Conservation (phyloP, 352 stramenopile genomes). For the Globisporangium paddicum region DNA sequence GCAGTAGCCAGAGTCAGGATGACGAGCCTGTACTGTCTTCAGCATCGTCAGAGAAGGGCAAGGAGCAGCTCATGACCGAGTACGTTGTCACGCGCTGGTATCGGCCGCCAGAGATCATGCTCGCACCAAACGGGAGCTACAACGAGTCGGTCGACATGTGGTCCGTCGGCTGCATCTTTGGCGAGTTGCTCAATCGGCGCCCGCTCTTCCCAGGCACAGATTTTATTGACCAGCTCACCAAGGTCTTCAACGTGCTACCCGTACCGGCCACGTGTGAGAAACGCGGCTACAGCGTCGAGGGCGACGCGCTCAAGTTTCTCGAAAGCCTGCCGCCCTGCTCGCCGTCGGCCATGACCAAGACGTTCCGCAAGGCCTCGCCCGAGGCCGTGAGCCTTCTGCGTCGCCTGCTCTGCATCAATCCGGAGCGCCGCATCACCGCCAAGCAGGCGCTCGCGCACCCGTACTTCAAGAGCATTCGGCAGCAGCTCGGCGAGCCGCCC, state of each 20-base stretch:
- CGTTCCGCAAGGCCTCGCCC: slow-evolving; percentile 59
- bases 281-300: slow-evolving; percentile 67
- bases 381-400: slow-evolving; percentile 67
- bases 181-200: slow-evolving; percentile 80
- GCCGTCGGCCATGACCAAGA: slow-evolving; percentile 58
- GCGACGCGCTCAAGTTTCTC: slow-evolving; percentile 72
- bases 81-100: no score
- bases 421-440: slow-evolving; percentile 82
- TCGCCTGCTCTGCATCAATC: slow-evolving; percentile 86
- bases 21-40: slow-evolving; percentile 8
- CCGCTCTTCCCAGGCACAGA: slow-evolving; percentile 73
- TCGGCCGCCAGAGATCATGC: slow-evolving; percentile 80
- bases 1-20: slow-evolving; percentile 9
- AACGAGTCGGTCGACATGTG: slow-evolving; percentile 81
- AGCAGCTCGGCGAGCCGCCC: slow-evolving; percentile 64
- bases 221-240: slow-evolving; percentile 79
- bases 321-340: slow-evolving; percentile 69
- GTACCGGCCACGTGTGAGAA: slow-evolving; percentile 63
- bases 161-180: no score
- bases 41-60: slow-evolving; percentile 31
- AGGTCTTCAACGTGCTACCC: slow-evolving; percentile 66
- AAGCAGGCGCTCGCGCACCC: slow-evolving; percentile 89
- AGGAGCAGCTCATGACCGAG: slow-evolving; percentile 81
- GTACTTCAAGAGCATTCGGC: slow-evolving; percentile 82
- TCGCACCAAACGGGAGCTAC: slow-evolving; percentile 74